phyloP scores from a whole-genome alignment of 1,284 basidiomycete genomes.

The Heterobasidion parviporum region DNA sequence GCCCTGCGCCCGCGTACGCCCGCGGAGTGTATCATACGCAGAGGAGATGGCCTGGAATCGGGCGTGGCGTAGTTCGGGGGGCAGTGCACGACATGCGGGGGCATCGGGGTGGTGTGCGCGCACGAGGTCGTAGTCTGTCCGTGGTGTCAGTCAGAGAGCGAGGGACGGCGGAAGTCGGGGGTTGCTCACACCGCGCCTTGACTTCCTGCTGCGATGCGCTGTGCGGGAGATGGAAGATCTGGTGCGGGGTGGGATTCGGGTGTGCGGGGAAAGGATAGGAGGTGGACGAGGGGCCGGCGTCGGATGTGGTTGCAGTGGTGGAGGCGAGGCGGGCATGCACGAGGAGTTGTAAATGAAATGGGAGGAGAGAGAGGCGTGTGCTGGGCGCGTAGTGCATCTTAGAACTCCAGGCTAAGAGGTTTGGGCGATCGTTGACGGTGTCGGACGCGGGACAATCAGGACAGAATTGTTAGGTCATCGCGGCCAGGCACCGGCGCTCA shows the following conservation, averaged over 20 bases:
- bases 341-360: not conserved
- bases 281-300: not conserved
- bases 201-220: constrained; percentile 36
- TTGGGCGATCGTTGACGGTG: no score
- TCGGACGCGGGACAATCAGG: no score
- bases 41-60: constrained; percentile 41
- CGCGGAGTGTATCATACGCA: constrained; percentile 38
- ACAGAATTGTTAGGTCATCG: no score
- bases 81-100: constrained; percentile 21
- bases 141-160: not conserved
- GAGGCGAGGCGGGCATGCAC: constrained; percentile 14
- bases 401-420: no score
- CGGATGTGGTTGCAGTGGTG: constrained; percentile 11
- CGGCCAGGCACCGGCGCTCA: no score
- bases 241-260: constrained; percentile 35
- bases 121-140: constrained; percentile 44
- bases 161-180: not conserved
- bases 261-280: constrained; percentile 32
- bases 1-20: constrained; percentile 5
- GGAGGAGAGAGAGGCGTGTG: not conserved
- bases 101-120: constrained; percentile 45
- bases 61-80: constrained; percentile 28
- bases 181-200: constrained; percentile 39
- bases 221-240: constrained; percentile 43
- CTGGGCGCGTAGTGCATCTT: not conserved